Percentiles rank a stretch among this genome's conserved stretches.
Evolutionary conservation across 805 yeast species (phyloP).

Genomic region (Ogataea paradorogensis): DNA sequence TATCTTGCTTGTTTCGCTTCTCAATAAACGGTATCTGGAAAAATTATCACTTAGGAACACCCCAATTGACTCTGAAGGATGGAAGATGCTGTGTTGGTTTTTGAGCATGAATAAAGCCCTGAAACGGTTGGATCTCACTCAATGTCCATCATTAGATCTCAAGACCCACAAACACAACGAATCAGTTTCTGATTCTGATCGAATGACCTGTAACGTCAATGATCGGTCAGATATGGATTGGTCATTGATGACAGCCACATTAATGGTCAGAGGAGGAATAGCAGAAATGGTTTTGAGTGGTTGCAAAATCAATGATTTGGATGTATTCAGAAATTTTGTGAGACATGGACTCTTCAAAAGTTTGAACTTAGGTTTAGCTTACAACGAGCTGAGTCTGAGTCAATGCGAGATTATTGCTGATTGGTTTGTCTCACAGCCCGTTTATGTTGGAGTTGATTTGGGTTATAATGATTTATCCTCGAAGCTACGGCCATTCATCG

Average conservation of each 20-base stretch:
- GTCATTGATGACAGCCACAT: conserved; percentile 68
- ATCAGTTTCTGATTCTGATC: conserved; percentile 26
- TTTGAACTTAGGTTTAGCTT: conserved; percentile 70
- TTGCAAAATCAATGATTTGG: conserved; percentile 56
- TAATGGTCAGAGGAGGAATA: conserved; percentile 67
- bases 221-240: conserved; percentile 81
- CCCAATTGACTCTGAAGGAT: conserved; percentile 65
- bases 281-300: conserved; percentile 82
- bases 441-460: conserved; percentile 69
- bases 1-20: conserved; percentile 66
- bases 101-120: conserved; percentile 59
- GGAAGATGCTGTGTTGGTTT: conserved; percentile 79
- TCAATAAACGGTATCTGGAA: conserved; percentile 62
- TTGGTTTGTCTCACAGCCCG: conserved; percentile 51
- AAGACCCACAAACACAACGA: conserved; percentile 40
- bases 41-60: conserved; percentile 79
- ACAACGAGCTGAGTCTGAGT: conserved; percentile 58
- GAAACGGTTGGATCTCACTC: conserved; percentile 67
- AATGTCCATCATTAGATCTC: conserved; percentile 50
- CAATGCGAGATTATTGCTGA: conserved; percentile 55
- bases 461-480: conserved; percentile 72
- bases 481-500: conserved; percentile 37
- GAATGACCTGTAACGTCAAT: conserved; percentile 46
- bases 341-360: conserved; percentile 57
- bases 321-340: conserved; percentile 53